Percentiles rank a stretch among this genome's conserved stretches.
phyloP scores from a whole-genome alignment of 495 filamentous ascomycete species.

The Penicillium argentinense region DNA sequence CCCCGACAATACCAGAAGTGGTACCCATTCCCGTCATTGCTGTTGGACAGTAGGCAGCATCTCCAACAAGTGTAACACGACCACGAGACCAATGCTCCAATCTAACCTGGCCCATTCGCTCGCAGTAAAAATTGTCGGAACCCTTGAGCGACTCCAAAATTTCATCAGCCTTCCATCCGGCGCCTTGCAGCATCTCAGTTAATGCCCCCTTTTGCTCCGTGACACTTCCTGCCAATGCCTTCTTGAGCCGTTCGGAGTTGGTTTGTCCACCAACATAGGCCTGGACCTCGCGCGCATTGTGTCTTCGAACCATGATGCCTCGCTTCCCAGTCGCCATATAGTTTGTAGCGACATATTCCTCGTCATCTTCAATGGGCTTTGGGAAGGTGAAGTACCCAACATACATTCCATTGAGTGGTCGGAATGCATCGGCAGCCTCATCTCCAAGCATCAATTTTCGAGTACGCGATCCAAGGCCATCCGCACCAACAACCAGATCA shows the following conservation, averaged over 20 bases:
- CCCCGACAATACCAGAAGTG: conserved; percentile 43
- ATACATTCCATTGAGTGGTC: conserved; percentile 25
- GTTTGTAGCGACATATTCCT: conserved; percentile 32
- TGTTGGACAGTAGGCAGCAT: conserved; percentile 53
- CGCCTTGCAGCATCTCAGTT: conserved; percentile 37
- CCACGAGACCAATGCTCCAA: conserved; percentile 44
- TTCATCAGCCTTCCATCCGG: conserved; percentile 44
- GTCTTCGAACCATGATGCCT: conserved; percentile 37
- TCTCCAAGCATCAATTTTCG: conserved; percentile 29
- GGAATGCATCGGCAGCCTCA: conserved; percentile 17
- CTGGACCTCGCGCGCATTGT: conserved; percentile 33
- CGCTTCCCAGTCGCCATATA: conserved; percentile 33
- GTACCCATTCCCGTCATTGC: conserved; percentile 52
- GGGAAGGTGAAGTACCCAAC: conserved; percentile 43
- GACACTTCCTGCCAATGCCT: conserved; percentile 10
- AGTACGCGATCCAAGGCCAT: conserved; percentile 46
- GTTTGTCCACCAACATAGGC: conserved; percentile 35
- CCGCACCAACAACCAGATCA: conserved; percentile 52
- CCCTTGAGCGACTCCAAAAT: conserved; percentile 39
- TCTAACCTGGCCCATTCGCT: conserved; percentile 38
- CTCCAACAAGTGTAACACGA: conserved; percentile 53
- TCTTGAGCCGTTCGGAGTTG: conserved; percentile 24
- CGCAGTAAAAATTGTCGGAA: conserved; percentile 51
- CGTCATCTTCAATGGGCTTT: conserved; percentile 22
- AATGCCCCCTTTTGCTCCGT: conserved; percentile 43